Conservation (phyloP, 2,329 filamentous ascomycete species). For the Aspergillus oerlinghausenensis region DNA sequence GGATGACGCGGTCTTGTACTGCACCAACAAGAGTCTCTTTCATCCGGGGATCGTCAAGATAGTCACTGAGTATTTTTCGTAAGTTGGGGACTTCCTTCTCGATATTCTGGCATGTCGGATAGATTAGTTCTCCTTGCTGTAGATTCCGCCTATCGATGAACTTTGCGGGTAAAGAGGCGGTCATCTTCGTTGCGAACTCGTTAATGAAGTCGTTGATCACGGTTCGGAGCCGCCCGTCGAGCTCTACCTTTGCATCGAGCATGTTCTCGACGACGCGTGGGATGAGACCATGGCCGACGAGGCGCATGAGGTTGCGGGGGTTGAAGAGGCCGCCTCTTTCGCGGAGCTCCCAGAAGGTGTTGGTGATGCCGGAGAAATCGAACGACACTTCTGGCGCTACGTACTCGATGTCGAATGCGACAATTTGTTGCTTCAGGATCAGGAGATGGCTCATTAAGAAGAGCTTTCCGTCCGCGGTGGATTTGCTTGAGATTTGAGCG, state of each 20-base stretch:
- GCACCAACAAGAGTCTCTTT: slow-evolving; percentile 63
- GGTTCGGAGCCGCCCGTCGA: slow-evolving; percentile 58
- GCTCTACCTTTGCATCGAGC: slow-evolving; percentile 65
- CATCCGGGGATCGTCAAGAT: slow-evolving; percentile 61
- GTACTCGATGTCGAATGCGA: slow-evolving; percentile 89
- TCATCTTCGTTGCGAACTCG: slow-evolving; percentile 54
- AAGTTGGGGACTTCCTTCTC: slow-evolving; percentile 56
- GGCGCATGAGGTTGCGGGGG: slow-evolving; percentile 56
- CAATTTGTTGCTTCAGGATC: slow-evolving; percentile 89
- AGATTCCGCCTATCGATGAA: slow-evolving; percentile 36
- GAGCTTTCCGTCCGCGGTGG: slow-evolving; percentile 71
- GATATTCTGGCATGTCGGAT: slow-evolving; percentile 50
- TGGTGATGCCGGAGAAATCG: slow-evolving; percentile 62
- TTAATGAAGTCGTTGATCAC: slow-evolving; percentile 65
- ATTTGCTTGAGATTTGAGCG: slow-evolving; percentile 60
- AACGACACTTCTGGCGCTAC: slow-evolving; percentile 61
- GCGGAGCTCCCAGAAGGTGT: slow-evolving; percentile 64
- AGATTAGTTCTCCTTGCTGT: slow-evolving; percentile 38
- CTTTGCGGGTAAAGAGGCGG: slow-evolving; percentile 41
- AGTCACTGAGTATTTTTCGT: slow-evolving; percentile 55
- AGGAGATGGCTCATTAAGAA: slow-evolving; percentile 95
- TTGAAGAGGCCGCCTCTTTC: slow-evolving; percentile 63
- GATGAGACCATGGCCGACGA: slow-evolving; percentile 55
- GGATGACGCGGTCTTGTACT: slow-evolving; percentile 59
- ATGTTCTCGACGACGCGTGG: slow-evolving; percentile 67